These are phyloP conservation scores for Sclerotinia spermophila DNA, from an alignment of 2,329 filamentous ascomycete genomes.

Conservation along the genomic window DNA sequence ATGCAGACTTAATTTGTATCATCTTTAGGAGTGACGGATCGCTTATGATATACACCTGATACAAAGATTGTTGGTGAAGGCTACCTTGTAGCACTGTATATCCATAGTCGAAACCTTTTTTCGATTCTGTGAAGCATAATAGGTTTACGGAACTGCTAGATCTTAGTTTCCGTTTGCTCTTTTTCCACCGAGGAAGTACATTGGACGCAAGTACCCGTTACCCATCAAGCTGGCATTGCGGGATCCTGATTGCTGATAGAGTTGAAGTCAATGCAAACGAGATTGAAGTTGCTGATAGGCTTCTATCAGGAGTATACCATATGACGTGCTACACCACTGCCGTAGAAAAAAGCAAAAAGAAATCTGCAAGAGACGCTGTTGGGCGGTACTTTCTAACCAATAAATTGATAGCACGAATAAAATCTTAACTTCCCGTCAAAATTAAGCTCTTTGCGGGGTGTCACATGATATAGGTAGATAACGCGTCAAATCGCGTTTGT, in stretches of 20 bases:
- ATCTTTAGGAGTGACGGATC: neutral
- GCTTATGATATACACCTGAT: neutral
- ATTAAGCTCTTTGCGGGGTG: conserved; percentile 1
- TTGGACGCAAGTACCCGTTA: neutral
- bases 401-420: neutral
- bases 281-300: neutral
- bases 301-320: neutral
- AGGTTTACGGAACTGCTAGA: neutral
- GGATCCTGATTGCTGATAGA: neutral
- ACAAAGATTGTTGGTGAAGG: neutral
- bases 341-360: neutral
- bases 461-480: conserved; percentile 9
- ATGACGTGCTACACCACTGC: neutral
- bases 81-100: neutral
- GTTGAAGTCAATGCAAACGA: neutral
- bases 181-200: neutral
- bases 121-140: neutral
- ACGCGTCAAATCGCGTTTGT: conserved; percentile 12
- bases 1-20: neutral
- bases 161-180: neutral
- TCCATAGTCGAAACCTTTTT: neutral
- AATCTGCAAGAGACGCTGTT: neutral
- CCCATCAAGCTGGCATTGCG: neutral
- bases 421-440: neutral
- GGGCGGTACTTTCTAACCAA: neutral